phyloP scores from a whole-genome alignment of 768 basidiomycete species.

The Phallus indusiatus region DNA sequence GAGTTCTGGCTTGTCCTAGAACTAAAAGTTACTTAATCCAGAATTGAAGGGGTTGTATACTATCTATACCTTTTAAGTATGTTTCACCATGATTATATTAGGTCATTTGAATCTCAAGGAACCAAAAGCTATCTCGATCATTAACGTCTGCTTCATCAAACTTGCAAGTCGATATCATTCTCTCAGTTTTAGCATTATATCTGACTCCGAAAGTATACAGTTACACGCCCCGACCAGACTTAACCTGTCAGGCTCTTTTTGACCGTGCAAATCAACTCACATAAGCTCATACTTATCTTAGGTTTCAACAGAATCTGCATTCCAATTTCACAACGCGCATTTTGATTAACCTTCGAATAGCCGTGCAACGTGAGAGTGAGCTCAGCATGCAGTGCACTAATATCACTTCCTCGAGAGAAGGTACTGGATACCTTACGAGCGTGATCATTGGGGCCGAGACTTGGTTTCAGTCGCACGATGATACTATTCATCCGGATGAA shows the following conservation, averaged over 20 bases:
- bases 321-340: not conserved
- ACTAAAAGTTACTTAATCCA: not conserved
- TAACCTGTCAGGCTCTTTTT: not conserved
- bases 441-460: not conserved
- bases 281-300: not conserved
- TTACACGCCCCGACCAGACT: not conserved
- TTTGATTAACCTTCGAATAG: not conserved
- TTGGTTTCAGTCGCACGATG: not conserved
- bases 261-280: not conserved
- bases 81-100: not conserved
- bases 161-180: not conserved
- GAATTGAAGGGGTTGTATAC: not conserved
- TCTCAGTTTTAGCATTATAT: not conserved
- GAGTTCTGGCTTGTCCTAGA: not conserved
- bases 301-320: not conserved
- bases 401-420: not conserved
- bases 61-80: not conserved
- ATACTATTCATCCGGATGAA: not conserved
- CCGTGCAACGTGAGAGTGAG: not conserved
- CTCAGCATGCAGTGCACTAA: not conserved
- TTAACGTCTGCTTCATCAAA: not conserved
- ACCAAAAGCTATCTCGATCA: not conserved
- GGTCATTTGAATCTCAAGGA: too few species aligned
- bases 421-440: not conserved
- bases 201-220: not conserved